Conservation (phyloP, 169 alveolate species). For the Cryptosporidium baileyi region DNA sequence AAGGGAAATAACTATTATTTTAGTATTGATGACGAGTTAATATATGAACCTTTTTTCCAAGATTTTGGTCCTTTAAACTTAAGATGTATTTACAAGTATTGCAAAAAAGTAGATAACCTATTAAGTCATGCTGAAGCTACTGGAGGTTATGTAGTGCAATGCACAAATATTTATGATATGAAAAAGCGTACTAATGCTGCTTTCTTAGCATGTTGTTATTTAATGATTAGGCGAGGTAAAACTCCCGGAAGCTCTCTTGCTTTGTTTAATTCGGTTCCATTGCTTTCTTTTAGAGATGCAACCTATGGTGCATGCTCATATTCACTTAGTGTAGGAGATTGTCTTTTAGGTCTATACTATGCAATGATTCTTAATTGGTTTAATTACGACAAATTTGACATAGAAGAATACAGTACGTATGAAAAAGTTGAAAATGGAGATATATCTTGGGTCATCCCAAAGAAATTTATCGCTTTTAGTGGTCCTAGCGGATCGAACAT, state of each 20-base stretch:
- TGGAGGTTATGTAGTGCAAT: slow-evolving; percentile 70
- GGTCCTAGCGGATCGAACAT: slow-evolving; percentile 83
- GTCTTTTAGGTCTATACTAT: slow-evolving; percentile 89
- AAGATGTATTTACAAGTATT: slow-evolving; percentile 84
- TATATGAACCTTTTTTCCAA: slow-evolving; percentile 90
- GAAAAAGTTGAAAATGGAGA: slow-evolving; percentile 92
- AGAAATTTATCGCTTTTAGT: slow-evolving; percentile 90
- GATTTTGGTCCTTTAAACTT: slow-evolving; percentile 94
- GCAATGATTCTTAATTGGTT: slow-evolving; percentile 91
- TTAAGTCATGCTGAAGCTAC: slow-evolving; percentile 70
- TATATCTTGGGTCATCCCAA: slow-evolving; percentile 92
- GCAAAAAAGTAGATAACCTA: slow-evolving; percentile 80
- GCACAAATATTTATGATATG: slow-evolving; percentile 71
- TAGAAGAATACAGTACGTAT: slow-evolving; percentile 87
- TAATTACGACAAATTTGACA: slow-evolving; percentile 83
- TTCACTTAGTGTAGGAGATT: slow-evolving; percentile 80
- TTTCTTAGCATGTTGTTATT: slow-evolving; percentile 89
- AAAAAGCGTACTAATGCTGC: slow-evolving; percentile 90
- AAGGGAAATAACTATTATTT: slow-evolving; percentile 72
- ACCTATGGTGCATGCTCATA: slow-evolving; percentile 77
- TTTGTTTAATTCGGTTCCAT: slow-evolving; percentile 42
- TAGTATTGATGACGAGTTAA: slow-evolving; percentile 84
- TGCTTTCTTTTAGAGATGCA: slow-evolving; percentile 81
- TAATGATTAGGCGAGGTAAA: slow-evolving; percentile 77
- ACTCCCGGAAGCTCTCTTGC: slow-evolving; percentile 44